Evolutionary conservation across 2,329 filamentous ascomycete genomes (phyloP).

Genomic region (Sclerotinia sclerotiorum): DNA sequence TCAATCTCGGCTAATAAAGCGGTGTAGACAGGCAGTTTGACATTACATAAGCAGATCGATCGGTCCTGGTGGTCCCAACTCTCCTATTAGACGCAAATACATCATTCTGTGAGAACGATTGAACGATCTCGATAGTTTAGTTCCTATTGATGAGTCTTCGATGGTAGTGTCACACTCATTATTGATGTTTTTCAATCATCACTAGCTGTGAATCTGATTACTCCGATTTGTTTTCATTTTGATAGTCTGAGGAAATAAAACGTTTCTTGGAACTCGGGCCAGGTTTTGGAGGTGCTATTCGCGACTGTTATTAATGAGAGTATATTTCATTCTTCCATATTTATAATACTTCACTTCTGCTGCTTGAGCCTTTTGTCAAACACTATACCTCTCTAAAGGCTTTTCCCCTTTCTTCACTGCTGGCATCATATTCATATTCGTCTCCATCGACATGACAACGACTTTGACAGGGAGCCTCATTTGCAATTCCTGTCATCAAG

Average conservation of each 20-base stretch:
- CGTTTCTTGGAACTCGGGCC: neutral
- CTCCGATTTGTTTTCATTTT: neutral
- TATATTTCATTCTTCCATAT: neutral
- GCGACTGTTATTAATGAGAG: neutral
- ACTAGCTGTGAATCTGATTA: too few species aligned
- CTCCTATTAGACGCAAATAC: too few species aligned
- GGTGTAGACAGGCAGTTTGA: too few species aligned
- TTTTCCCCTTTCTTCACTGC: neutral
- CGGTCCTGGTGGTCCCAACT: too few species aligned
- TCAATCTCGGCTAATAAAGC: too few species aligned
- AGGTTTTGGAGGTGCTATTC: neutral
- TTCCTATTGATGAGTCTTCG: neutral
- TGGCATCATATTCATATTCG: neutral
- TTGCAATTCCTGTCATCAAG: neutral
- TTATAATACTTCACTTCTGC: accelerated
- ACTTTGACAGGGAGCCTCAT: too few species aligned
- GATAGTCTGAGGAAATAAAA: neutral
- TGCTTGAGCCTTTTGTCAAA: neutral
- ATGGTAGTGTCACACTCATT: neutral
- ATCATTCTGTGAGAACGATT: too few species aligned
- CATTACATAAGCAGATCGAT: too few species aligned
- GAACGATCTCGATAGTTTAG: neutral
- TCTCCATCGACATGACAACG: neutral
- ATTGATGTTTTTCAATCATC: too few species aligned
- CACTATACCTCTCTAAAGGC: neutral